Base-by-base conservation (phyloP, 2,329 filamentous ascomycete species). In the Cercospora beticola region DNA sequence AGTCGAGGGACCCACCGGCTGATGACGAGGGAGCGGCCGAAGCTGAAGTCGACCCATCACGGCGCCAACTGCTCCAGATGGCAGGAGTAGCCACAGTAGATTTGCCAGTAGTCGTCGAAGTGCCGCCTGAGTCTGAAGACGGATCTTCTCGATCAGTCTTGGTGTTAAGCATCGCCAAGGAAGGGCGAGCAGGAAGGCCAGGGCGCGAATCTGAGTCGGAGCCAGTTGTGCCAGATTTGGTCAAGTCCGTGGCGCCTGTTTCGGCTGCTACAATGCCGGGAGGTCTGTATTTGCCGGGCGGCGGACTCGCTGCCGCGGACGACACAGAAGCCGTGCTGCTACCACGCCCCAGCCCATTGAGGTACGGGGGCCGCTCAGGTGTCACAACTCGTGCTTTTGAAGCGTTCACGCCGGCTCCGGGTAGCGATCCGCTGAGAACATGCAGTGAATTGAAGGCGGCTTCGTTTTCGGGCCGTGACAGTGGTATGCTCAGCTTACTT, bases 381-480 rank as follows among this genome's bases (percentile, higher is more conserved):
- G 31, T 59, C n/a, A 59, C 31, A 9, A 12, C 56, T 23, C 71
- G 69, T 14, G 74, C 70, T 62, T 71, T 73, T 14, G 64, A 57
- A 97, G 85, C 73, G 89, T 87, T 75, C 10, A 49, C 30, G 10
- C 46, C 33, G 8, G 64, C 46, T 18, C 49, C 65, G 30, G 64
- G 63, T 28, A 40, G 57, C 40, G 60, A 61, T 31, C 72, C 75
- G 71, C 78, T 82, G 52, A 85, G 84, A 1, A 91, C 93, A 74
- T 84, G 88, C 60, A 98, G 85, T 73, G 89, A 87, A 74, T 91
- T 95, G 82, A 96, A 98, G 0, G 88, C 82, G 3, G 83, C 85
- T 66, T 97, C 93, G 74, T 97, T 90, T 79, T 98, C 95, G 0
- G 95, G 95, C 30, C 95, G 89, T 49, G 97, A 93, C 73, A 99